These are phyloP conservation scores for Naegleria lovaniensis DNA, from an alignment of 208 protist species.

Conservation along the genomic window DNA sequence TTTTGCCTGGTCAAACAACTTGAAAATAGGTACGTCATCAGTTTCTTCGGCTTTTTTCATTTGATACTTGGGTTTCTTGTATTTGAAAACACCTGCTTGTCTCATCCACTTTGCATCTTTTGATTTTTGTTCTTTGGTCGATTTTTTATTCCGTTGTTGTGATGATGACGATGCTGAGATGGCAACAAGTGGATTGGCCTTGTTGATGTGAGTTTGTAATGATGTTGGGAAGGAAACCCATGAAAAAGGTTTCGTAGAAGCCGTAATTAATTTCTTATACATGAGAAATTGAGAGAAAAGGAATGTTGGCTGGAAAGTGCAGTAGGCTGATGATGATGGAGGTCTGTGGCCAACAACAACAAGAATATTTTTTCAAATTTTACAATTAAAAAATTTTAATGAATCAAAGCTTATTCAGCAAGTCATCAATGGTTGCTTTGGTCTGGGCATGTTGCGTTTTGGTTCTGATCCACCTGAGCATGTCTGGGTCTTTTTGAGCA, in stretches of 20 bases:
- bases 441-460: neutral
- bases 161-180: neutral
- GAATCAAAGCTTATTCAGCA: neutral
- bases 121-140: neutral
- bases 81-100: slow-evolving; percentile 2
- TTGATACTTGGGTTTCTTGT: neutral
- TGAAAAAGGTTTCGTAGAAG: neutral
- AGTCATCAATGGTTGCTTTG: slow-evolving; percentile 1
- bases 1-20: neutral
- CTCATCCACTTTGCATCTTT: neutral
- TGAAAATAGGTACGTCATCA: neutral
- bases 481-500: neutral
- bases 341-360: neutral
- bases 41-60: neutral
- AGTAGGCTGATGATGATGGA: too few species aligned
- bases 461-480: neutral
- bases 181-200: neutral
- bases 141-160: slow-evolving; percentile 3
- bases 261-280: neutral
- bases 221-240: neutral
- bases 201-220: neutral
- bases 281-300: neutral
- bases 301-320: too few species aligned
- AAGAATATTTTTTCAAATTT: neutral
- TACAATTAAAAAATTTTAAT: neutral